Base-by-base conservation (phyloP, 345 rosid species). In the Atalantia buxifolia region DNA sequence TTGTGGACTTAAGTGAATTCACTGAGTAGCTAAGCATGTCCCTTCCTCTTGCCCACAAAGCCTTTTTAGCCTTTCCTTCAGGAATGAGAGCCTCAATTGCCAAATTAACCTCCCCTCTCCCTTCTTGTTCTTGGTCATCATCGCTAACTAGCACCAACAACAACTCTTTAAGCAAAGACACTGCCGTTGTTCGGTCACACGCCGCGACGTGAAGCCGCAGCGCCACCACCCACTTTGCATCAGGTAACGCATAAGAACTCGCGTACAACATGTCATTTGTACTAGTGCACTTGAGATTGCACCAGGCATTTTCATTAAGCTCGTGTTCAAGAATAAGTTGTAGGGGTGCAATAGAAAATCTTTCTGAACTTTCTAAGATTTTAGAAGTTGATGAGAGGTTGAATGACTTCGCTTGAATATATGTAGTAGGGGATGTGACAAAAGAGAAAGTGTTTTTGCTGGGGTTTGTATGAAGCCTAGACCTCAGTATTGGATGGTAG, bases 271-370 rank as follows among this genome's bases (percentile, higher is more conserved):
- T 1, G 35, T 83, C 86, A 9, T 18, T 38, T 36, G 9, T 28
- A 0, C 7, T 27, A 30, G 2, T 10, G 24, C 2, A 16, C n/a
- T 30, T 22, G 14, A 57, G 2, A 13, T 71, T 40, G 9, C 8
- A 13, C 89, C 89, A 88, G 0, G 64, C 19, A 72, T 88, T 84
- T 35, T 79, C 62, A 76, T 88, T 88, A 19, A 88, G 88, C 50
- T 83, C 91, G 13, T 88, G 91, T 35, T 88, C 91, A 7, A 84
- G 80, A 70, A 86, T 61, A 31, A 81, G 56, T n/a, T 86, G 88
- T 12, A 86, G 33, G 22, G 84, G 88, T 0, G 89, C 71, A 40
- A 71, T 10, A 2, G 21, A 7, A 3, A 22, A 19, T 74, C 25
- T 28, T 33, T 14, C 33, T 3, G 60, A 21, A 24, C 38, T 53